Conservation (phyloP, 2,329 filamentous ascomycete species). For the Thielaviopsis ethacetica region DNA sequence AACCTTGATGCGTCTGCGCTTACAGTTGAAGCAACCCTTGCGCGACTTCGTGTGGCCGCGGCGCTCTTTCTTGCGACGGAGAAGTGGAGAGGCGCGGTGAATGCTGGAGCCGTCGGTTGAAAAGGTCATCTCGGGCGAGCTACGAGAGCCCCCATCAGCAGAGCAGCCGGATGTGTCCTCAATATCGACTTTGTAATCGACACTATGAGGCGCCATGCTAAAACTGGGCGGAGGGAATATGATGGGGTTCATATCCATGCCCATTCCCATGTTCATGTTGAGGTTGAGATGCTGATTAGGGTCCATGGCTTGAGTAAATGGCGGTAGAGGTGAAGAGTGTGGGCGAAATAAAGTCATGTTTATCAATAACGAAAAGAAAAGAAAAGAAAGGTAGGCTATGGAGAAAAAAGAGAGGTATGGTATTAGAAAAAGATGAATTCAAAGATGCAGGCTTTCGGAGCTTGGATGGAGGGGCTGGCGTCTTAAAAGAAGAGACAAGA, state of each 20-base stretch:
- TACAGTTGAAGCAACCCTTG: constrained; percentile 51
- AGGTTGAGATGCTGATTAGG: constrained; percentile 4
- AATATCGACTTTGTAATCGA: constrained; percentile 5
- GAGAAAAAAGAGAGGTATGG: not conserved
- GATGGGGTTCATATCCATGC: constrained; percentile 4
- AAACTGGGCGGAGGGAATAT: not conserved
- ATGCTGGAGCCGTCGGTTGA: not conserved
- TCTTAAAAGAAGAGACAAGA: too few relatives aligned
- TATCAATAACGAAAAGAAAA: not conserved
- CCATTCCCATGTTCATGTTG: constrained; percentile 3
- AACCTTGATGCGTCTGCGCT: constrained; percentile 48
- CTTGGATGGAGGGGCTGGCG: too few relatives aligned
- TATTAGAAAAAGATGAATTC: not conserved
- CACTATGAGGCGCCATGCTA: too few relatives aligned
- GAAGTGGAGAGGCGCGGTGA: not conserved
- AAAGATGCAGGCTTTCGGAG: not conserved
- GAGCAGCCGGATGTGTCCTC: constrained; percentile 8
- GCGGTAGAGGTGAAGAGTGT: not conserved
- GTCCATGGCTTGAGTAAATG: constrained; percentile 2
- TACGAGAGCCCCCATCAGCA: constrained; percentile 6
- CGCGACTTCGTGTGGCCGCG: constrained; percentile 51
- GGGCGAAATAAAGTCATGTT: not conserved
- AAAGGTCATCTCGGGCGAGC: constrained; percentile 3
- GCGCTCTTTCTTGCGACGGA: constrained; percentile 23
- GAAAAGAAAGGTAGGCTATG: too few relatives aligned